A percentile compares a stretch with the other conserved stretches of the same genome.
Evolutionary conservation across 1,139 yeast genomes (phyloP).

Genomic region (Arxiozyma heterogenica): DNA sequence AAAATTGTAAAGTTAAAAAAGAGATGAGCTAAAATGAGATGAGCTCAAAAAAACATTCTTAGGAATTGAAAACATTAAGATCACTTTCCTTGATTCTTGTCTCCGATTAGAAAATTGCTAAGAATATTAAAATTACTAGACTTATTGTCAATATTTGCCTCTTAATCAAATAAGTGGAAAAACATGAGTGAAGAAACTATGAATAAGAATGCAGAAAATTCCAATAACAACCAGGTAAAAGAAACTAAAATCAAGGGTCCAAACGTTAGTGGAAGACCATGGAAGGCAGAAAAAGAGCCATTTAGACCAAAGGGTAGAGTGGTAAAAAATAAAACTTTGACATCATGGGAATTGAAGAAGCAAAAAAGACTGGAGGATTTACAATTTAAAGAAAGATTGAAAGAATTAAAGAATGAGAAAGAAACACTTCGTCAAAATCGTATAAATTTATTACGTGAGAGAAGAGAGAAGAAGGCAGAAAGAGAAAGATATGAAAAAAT

Average conservation of each 20-base stretch:
- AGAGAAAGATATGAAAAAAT: conserved; percentile 62
- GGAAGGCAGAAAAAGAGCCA: conserved; percentile 49
- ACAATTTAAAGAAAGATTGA: conserved; percentile 37
- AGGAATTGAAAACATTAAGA: too few species aligned
- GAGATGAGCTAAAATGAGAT: conserved; percentile 9
- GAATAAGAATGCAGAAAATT: not conserved
- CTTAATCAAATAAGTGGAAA: not conserved
- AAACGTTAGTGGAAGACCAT: conserved; percentile 46
- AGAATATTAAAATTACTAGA: not conserved
- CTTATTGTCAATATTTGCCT: not conserved
- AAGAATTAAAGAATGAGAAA: conserved; percentile 55
- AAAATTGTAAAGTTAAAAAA: not conserved
- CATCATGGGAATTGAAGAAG: conserved; percentile 33
- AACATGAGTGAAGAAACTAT: not conserved
- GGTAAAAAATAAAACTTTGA: conserved; percentile 29
- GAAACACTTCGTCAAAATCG: conserved; percentile 42
- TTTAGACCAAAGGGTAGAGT: conserved; percentile 32
- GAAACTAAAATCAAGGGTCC: conserved; percentile 30
- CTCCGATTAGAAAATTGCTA: too few species aligned
- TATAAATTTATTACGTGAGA: conserved; percentile 49
- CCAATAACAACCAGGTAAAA: conserved; percentile 3
- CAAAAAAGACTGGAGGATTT: conserved; percentile 34
- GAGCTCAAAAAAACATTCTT: not conserved
- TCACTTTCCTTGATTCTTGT: not conserved
- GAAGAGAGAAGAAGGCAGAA: conserved; percentile 62